phyloP scores from a whole-genome alignment of 306 rosid species.

The Glycine soja region DNA sequence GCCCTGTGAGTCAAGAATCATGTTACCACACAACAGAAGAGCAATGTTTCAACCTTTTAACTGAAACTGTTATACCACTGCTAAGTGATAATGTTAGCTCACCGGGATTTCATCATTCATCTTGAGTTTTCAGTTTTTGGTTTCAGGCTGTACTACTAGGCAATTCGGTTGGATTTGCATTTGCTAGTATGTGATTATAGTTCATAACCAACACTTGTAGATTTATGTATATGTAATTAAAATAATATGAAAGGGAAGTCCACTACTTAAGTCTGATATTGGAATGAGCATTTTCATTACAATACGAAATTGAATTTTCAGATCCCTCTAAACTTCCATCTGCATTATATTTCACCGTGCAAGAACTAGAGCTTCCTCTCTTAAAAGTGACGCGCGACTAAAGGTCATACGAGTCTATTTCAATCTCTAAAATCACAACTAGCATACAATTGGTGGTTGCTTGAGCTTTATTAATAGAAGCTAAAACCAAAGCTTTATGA shows the following conservation, averaged over 20 bases:
- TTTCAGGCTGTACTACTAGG: constrained; percentile 21
- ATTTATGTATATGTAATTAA: constrained; percentile 38
- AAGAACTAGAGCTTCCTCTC: background rate
- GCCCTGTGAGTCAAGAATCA: constrained; percentile 61
- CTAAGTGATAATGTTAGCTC: constrained; percentile 7
- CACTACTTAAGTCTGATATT: background rate
- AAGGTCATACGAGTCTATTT: background rate
- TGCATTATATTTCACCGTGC: background rate
- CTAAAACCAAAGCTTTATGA: background rate
- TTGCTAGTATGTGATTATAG: background rate
- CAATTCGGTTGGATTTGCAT: too few species aligned
- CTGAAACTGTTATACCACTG: constrained; percentile 29
- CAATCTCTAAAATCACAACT: background rate
- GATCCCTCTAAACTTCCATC: background rate
- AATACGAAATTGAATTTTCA: background rate
- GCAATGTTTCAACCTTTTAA: constrained; percentile 42
- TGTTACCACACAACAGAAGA: background rate
- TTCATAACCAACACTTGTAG: constrained; percentile 42
- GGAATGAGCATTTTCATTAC: background rate
- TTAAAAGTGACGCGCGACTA: background rate
- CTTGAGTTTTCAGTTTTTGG: constrained; percentile 30
- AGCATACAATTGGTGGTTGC: background rate
- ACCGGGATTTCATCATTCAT: background rate
- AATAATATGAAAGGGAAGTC: background rate
- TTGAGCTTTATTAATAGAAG: background rate